Evolutionary conservation across 1,139 yeast species (phyloP).

Genomic region (Geotrichum histeridarum): DNA sequence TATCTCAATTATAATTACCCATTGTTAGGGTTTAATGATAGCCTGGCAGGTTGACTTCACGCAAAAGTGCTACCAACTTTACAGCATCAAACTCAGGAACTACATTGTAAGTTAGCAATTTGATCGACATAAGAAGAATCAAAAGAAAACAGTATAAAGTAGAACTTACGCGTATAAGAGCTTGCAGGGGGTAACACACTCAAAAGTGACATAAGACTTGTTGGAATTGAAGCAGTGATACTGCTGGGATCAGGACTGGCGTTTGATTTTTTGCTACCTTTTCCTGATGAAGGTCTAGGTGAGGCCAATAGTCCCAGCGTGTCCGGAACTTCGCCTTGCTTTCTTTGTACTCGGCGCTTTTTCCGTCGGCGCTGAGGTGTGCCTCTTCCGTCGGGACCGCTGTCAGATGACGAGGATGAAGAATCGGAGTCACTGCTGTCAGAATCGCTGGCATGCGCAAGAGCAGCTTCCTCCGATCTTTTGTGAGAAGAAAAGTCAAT

Average conservation of each 20-base stretch:
- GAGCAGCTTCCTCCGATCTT: neutral
- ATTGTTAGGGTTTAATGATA: neutral
- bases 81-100: slow-evolving; percentile 27
- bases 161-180: slow-evolving; percentile 27
- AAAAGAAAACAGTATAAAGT: neutral
- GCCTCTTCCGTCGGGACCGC: neutral
- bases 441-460: slow-evolving; percentile 2
- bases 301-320: neutral
- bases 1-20: neutral
- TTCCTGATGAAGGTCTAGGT: neutral
- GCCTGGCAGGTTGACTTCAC: slow-evolving; percentile 8
- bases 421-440: neutral
- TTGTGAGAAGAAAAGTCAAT: slow-evolving; percentile 37
- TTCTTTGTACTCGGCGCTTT: slow-evolving; percentile 1
- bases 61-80: slow-evolving; percentile 8
- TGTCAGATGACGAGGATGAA: slow-evolving; percentile 10
- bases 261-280: neutral
- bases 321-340: slow-evolving; percentile 7
- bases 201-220: slow-evolving; percentile 28
- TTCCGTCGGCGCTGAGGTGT: slow-evolving; percentile 6
- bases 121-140: neutral
- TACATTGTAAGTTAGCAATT: neutral
- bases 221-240: slow-evolving; percentile 21
- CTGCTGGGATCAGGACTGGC: neutral
- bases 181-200: slow-evolving; percentile 34